Conservation (phyloP, 805 yeast genomes). For the Yarrowia keelungensis region DNA sequence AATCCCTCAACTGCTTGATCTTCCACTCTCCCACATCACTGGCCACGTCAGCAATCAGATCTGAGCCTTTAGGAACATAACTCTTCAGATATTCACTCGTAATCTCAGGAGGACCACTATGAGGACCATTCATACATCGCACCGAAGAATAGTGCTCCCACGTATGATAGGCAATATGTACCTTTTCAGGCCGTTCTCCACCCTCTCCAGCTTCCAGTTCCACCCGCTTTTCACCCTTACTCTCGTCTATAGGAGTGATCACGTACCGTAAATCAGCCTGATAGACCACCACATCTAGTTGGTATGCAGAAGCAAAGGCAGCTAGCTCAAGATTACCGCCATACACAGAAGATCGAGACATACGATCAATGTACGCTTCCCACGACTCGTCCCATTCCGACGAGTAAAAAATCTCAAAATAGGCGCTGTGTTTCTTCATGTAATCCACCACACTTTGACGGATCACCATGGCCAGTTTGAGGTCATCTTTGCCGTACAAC, state of each 20-base stretch:
- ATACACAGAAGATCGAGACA: conserved; percentile 52
- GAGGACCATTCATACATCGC: conserved; percentile 52
- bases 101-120: conserved; percentile 48
- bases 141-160: conserved; percentile 57
- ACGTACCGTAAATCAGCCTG: conserved; percentile 51
- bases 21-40: conserved; percentile 32
- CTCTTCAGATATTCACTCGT: neutral
- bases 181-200: conserved; percentile 23
- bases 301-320: conserved; percentile 51
- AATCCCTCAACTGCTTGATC: conserved; percentile 12
- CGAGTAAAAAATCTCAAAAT: conserved; percentile 49
- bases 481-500: conserved; percentile 50
- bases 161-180: conserved; percentile 53
- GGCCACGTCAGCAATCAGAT: neutral
- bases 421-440: conserved; percentile 47
- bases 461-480: conserved; percentile 45
- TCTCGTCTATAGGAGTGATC: conserved; percentile 41
- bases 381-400: conserved; percentile 49
- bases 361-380: conserved; percentile 49
- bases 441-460: conserved; percentile 49
- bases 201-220: conserved; percentile 15
- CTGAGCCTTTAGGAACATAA: conserved; percentile 9
- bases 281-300: conserved; percentile 51
- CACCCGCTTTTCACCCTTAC: conserved; percentile 18
- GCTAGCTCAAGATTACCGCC: conserved; percentile 55